Evolutionary conservation across 148 eudicot species (phyloP).

Genomic region (Amaranthus hypochondriacus): DNA sequence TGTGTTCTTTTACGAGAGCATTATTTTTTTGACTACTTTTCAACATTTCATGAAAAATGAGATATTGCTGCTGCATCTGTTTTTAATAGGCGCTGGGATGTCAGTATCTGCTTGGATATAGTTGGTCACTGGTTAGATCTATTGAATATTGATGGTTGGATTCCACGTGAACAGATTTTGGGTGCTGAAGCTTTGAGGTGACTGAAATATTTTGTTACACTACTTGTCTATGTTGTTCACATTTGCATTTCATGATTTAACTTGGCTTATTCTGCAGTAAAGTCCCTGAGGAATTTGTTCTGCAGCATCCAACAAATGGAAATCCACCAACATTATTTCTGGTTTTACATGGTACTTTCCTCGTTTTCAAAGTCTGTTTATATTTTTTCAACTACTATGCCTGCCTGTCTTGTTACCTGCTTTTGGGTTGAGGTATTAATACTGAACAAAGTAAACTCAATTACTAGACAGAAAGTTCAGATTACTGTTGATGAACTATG

Average conservation of each 20-base stretch:
- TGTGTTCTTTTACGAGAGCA: background rate
- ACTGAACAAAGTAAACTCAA: too few relatives aligned
- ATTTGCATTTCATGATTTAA: constrained; percentile 3
- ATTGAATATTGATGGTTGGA: constrained; percentile 97
- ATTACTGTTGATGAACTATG: too few relatives aligned
- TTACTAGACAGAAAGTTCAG: too few relatives aligned
- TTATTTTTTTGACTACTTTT: background rate
- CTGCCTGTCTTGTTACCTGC: background rate
- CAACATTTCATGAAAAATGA: background rate
- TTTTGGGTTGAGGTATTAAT: background rate
- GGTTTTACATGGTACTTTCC: constrained; percentile 66
- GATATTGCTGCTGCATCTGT: constrained; percentile 4
- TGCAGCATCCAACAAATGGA: constrained; percentile 90
- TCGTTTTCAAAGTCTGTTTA: constrained; percentile 8
- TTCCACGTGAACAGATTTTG: constrained; percentile 97
- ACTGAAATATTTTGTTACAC: background rate
- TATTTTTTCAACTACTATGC: background rate
- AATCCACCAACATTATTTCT: constrained; percentile 96
- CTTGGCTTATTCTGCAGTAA: constrained; percentile 48
- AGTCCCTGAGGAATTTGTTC: constrained; percentile 90
- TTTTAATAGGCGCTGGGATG: constrained; percentile 76
- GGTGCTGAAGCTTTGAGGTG: constrained; percentile 96
- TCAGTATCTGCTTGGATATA: constrained; percentile 72
- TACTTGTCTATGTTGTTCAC: background rate
- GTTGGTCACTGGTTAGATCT: constrained; percentile 97